These are phyloP conservation scores for Gardenia jasminoides DNA, from an alignment of 257 asterid species.

Conservation along the genomic window DNA sequence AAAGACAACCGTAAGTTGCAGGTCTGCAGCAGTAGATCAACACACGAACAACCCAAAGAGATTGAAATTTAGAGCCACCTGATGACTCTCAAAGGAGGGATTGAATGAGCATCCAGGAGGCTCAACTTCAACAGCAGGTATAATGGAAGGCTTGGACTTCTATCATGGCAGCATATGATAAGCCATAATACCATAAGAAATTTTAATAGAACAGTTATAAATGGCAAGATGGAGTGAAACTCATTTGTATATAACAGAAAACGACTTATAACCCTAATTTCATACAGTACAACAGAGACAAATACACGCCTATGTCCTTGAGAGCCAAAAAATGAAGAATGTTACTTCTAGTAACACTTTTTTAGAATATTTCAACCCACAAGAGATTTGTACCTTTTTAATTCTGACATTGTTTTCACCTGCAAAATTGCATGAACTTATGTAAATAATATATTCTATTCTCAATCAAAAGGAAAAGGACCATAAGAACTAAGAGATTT, in stretches of 20 bases:
- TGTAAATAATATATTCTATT: neutral
- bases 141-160: conserved; percentile 60
- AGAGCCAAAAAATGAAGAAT: neutral
- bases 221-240: neutral
- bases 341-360: neutral
- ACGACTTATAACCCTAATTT: neutral
- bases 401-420: conserved; percentile 45
- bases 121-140: conserved; percentile 97
- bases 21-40: neutral
- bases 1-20: conserved; percentile 18
- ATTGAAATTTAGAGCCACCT: conserved; percentile 44
- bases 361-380: neutral
- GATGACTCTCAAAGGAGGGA: conserved; percentile 81
- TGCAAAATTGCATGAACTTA: conserved; percentile 30
- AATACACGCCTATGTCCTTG: neutral
- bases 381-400: conserved; percentile 49
- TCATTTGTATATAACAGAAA: neutral
- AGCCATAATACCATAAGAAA: neutral
- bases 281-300: neutral
- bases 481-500: neutral
- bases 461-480: neutral
- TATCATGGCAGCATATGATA: conserved; percentile 27
- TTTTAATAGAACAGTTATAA: neutral
- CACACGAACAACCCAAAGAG: neutral
- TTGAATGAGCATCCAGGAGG: conserved; percentile 93